A percentile compares a stretch with the other conserved stretches of the same genome.
phyloP scores from a whole-genome alignment of 331 rosid genomes.

The Arachis monticola region DNA sequence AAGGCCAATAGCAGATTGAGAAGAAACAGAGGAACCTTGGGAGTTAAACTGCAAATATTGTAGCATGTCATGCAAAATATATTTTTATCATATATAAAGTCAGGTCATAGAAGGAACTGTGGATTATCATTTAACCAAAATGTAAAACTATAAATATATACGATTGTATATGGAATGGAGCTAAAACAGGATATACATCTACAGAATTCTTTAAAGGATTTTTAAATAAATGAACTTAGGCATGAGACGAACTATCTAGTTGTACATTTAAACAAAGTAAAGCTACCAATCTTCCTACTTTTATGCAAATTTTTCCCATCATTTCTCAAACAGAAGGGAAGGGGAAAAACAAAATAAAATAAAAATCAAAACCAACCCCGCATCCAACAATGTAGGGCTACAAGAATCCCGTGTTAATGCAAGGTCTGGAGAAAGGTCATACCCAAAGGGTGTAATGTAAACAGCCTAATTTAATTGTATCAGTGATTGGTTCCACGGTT shows the following conservation, averaged over 20 bases:
- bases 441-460: no score
- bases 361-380: neutral
- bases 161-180: conserved; percentile 16
- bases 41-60: conserved; percentile 75
- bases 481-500: no score
- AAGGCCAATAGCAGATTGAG: conserved; percentile 78
- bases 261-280: conserved; percentile 13
- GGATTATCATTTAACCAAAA: conserved; percentile 26
- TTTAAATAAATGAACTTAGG: neutral
- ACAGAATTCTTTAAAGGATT: neutral
- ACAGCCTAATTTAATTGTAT: no score
- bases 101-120: neutral
- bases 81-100: conserved; percentile 2
- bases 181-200: neutral
- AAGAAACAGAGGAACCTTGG: conserved; percentile 66
- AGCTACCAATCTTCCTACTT: neutral
- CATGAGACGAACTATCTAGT: conserved; percentile 20
- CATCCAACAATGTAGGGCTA: conserved; percentile 18
- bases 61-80: conserved; percentile 39
- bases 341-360: conserved; percentile 11
- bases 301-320: neutral
- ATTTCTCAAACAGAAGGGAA: neutral
- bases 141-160: neutral
- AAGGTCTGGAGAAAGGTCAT: no score
- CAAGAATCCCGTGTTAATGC: no score